Evolutionary conservation across 148 eudicot genomes (phyloP), one percentile per base, ranked within the genome.

Genomic region (Vaccinium darrowii): DNA sequence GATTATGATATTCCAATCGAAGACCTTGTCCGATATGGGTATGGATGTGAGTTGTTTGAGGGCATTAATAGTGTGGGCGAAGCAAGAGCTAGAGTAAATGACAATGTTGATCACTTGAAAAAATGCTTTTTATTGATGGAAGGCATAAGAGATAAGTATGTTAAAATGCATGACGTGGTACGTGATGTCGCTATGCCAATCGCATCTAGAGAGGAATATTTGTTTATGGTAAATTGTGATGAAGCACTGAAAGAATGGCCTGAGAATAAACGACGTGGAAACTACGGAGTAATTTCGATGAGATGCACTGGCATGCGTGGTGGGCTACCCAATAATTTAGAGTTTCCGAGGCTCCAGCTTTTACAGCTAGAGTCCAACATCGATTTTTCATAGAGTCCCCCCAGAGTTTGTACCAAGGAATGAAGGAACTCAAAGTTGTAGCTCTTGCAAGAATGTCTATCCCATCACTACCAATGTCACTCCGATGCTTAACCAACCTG

Each of bases 131-230:
- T 86, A 14, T 39, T 86, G 50, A 33, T 86, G 5, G 71, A 67
- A 14, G 62, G 21, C 19, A 57, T 0, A 16, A 0, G 6, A 12
- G 62, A 57, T 16, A 1, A 0, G 18, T 3, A 11, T 25, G 75
- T 82, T 6, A 79, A 86, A 54, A 33, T 86, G 63, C 88, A 86
- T 79, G 88, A 83, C 23, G 79, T 86, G n/a, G 51, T 79, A 23
- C 43, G 84, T 13, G 81, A 74, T n/a, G 84, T 79, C 0, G 82
- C 73, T 13, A 69, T 81, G 14, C 60, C 53, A 4, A 79, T 83
- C 25, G 80, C 86, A n/a, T 75, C 53, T 12, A 10, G n/a, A 25
- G 83, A 82, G 27, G 39, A 82, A 50, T 16, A 6, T 77, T 23
- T 25, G 52, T 75, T 47, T 39, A 8, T 75, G 79, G 56, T 76